Percentiles rank a stretch among this genome's conserved stretches.
These are phyloP conservation scores for Neurospora sp. DNA, from an alignment of 495 filamentous ascomycete genomes.

Conservation along the genomic window DNA sequence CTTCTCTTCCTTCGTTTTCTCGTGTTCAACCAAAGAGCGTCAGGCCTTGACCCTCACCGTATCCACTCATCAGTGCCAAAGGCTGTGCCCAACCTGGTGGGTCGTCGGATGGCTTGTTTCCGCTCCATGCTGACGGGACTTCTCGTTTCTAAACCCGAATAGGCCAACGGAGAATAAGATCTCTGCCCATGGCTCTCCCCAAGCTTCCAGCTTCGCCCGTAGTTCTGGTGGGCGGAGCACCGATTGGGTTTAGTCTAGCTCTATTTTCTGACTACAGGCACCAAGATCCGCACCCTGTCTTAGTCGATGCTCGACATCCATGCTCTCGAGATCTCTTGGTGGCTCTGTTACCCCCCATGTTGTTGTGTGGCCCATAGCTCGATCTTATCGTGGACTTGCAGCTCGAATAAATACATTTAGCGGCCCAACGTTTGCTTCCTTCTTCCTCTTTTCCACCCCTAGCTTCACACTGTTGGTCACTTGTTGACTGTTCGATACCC, in stretches of 20 bases:
- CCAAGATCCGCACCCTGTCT: neutral
- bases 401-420: constrained; percentile 6
- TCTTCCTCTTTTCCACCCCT: constrained; percentile 2
- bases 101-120: neutral
- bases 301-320: neutral
- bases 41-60: neutral
- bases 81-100: neutral
- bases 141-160: neutral
- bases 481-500: constrained; percentile 5
- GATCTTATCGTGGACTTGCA: neutral
- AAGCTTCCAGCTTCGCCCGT: neutral
- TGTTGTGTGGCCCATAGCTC: neutral
- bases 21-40: neutral
- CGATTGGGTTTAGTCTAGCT: neutral
- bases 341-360: constrained; percentile 1
- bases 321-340: neutral
- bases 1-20: neutral
- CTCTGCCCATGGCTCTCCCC: neutral
- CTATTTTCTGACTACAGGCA: neutral
- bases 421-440: neutral
- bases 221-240: neutral
- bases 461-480: neutral
- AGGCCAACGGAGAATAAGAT: neutral
- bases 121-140: neutral
- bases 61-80: neutral